Conservation (phyloP, 495 filamentous ascomycete genomes). For the Parathielavia hyrcaniae region DNA sequence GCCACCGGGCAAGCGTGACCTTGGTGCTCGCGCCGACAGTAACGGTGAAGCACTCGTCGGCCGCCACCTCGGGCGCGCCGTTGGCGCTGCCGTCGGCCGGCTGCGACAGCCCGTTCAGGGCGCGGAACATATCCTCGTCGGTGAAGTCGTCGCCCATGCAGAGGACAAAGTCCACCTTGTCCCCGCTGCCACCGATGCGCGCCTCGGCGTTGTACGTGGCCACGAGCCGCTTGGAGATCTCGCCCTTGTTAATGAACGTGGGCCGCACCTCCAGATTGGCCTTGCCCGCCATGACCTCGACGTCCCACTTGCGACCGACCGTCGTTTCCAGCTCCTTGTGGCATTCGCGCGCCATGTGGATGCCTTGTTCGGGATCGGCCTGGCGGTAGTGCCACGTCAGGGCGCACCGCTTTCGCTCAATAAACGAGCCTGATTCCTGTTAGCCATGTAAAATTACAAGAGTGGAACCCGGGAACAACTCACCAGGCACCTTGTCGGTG, state of each 20-base stretch:
- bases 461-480: constrained; percentile 10
- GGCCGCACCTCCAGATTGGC: constrained; percentile 94
- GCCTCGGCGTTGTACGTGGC: constrained; percentile 51
- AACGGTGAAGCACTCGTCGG: constrained; percentile 69
- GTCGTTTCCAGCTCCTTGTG: constrained; percentile 67
- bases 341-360: constrained; percentile 68
- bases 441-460: constrained; percentile 14
- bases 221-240: constrained; percentile 76
- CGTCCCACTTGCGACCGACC: constrained; percentile 69
- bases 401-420: constrained; percentile 86
- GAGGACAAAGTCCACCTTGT: constrained; percentile 69
- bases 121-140: constrained; percentile 84
- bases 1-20: constrained; percentile 78
- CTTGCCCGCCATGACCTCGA: constrained; percentile 93
- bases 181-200: constrained; percentile 20
- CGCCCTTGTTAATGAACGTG: constrained; percentile 94
- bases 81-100: constrained; percentile 22
- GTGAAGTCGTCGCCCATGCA: constrained; percentile 94
- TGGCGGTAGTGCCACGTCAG: constrained; percentile 96
- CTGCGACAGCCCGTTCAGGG: constrained; percentile 50
- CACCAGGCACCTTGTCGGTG: constrained; percentile 74
- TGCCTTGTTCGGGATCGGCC: constrained; percentile 75
- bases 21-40: constrained; percentile 84
- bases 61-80: constrained; percentile 41
- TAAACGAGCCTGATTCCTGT: constrained; percentile 60